Conservation (phyloP, 164 flowering plant genomes). For the Berberis vulgaris region DNA sequence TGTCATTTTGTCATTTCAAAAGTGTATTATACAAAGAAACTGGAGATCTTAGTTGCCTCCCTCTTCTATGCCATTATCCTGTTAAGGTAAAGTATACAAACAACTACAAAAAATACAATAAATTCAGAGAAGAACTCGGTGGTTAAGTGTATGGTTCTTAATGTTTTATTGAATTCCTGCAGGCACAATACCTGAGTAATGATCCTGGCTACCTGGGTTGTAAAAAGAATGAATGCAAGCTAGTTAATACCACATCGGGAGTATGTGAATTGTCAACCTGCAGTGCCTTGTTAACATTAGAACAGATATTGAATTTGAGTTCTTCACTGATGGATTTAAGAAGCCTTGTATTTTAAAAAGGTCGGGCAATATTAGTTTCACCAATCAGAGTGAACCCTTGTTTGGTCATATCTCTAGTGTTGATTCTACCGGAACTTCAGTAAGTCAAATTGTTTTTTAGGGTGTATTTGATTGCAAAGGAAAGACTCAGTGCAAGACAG, state of each 20-base stretch:
- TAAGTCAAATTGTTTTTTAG: conserved; percentile 10
- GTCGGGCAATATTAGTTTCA: conserved; percentile 33
- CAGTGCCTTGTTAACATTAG: conserved; percentile 57
- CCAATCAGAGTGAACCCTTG: conserved; percentile 50
- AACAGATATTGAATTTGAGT: conserved; percentile 64
- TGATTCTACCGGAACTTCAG: conserved; percentile 67
- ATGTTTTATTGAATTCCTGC: neutral
- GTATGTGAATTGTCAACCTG: conserved; percentile 28
- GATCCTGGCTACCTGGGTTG: conserved; percentile 19
- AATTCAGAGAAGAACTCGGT: neutral
- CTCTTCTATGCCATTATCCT: conserved; percentile 4
- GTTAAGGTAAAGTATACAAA: neutral
- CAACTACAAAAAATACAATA: neutral
- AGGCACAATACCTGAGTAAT: conserved; percentile 2
- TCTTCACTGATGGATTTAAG: conserved; percentile 55
- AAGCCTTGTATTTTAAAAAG: conserved; percentile 53
- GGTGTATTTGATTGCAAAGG: no score
- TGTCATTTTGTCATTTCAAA: conserved; percentile 28
- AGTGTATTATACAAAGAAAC: conserved; percentile 37
- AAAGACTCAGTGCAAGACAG: no score
- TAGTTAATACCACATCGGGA: neutral
- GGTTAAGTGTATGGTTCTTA: neutral
- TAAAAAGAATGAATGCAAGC: conserved; percentile 45
- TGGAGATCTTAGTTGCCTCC: conserved; percentile 40
- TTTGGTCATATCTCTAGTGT: conserved; percentile 64